Evolutionary conservation across 164 flowering plant genomes (phyloP).

Genomic region (Cinnamomum chago): DNA sequence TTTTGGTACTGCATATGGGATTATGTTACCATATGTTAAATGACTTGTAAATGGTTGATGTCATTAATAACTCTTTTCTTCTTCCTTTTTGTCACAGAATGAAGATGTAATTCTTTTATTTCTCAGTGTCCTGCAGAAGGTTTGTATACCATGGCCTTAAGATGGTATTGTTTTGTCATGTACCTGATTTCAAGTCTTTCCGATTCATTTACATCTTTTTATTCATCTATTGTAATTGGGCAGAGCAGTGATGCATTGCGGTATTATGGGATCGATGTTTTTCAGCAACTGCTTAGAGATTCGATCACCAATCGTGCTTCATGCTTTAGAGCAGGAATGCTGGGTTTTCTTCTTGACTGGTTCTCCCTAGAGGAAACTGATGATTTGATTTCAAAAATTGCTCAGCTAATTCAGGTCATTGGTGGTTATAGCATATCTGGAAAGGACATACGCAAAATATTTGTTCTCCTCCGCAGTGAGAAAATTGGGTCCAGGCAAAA

Average conservation of each 20-base stretch:
- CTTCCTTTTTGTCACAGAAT: conserved; percentile 49
- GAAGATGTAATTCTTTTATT: conserved; percentile 91
- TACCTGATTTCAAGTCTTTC: neutral
- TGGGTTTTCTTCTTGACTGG: conserved; percentile 94
- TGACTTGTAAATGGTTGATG: neutral
- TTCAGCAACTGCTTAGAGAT: conserved; percentile 77
- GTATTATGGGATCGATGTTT: conserved; percentile 69
- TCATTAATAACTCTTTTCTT: conserved; percentile 8
- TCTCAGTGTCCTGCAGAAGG: conserved; percentile 86
- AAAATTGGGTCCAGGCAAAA: conserved; percentile 55
- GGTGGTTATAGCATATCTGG: conserved; percentile 99
- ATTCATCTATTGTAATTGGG: conserved; percentile 40
- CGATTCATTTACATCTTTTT: conserved; percentile 20
- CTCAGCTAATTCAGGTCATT: conserved; percentile 74
- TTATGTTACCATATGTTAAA: neutral
- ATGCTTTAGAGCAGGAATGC: conserved; percentile 95
- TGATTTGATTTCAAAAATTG: conserved; percentile 52
- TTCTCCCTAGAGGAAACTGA: conserved; percentile 65
- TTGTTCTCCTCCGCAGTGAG: conserved; percentile 82
- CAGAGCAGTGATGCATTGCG: conserved; percentile 91
- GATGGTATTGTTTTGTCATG: neutral
- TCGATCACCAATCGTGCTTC: conserved; percentile 84
- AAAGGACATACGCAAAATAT: conserved; percentile 92
- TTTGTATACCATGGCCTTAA: conserved; percentile 26
- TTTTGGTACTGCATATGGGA: neutral